These are phyloP conservation scores for Solanum peruvianum DNA, from an alignment of 257 asterid species.

Conservation along the genomic window DNA sequence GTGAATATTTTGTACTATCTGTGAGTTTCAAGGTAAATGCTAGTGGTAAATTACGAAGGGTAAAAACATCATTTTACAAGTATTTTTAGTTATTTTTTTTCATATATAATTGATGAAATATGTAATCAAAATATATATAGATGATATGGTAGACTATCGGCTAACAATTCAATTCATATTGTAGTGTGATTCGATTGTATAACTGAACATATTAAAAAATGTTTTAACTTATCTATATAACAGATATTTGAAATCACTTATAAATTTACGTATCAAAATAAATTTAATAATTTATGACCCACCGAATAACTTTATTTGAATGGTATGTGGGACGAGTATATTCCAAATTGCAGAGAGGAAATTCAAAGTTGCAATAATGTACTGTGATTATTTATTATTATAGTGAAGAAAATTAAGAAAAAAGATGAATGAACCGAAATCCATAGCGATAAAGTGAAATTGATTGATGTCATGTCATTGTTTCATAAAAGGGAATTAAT, in stretches of 20 bases:
- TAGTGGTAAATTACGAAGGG: not conserved
- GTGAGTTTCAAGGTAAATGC: not conserved
- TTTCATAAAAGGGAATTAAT: not conserved
- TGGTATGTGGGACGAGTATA: not conserved
- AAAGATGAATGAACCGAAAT: not conserved
- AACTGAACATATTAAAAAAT: not conserved
- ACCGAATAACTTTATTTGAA: not conserved
- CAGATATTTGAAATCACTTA: no score
- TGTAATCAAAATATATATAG: not conserved
- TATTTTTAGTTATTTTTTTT: not conserved
- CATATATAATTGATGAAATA: not conserved
- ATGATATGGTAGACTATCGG: not conserved
- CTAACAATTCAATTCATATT: not conserved
- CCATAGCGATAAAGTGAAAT: not conserved
- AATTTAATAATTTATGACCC: no score
- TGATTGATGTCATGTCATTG: not conserved
- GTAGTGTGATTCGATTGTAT: no score
- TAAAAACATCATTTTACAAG: not conserved
- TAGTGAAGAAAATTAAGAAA: not conserved
- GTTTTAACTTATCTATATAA: no score
- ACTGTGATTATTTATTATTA: not conserved
- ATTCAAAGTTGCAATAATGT: not conserved
- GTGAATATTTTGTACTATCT: not conserved
- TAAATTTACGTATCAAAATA: no score
- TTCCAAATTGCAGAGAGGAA: not conserved